Base-by-base conservation (phyloP, 352 stramenopile genomes). In the Phytophthora chlamydospora region DNA sequence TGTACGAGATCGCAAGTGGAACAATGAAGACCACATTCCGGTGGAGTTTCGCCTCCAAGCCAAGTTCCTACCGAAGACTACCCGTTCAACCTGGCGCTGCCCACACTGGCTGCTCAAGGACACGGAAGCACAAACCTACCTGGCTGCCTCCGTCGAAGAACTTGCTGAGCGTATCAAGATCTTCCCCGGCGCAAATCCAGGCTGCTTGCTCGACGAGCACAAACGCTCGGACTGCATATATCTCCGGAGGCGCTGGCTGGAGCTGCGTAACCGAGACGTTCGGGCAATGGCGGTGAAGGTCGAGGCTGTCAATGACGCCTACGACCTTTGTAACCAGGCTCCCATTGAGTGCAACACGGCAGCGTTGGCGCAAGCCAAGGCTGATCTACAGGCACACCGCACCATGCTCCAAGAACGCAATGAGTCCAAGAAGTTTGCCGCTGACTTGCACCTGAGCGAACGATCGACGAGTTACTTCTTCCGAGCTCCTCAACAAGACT, bases 141-240 rank as follows among this genome's bases (percentile, higher is more conserved):
- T 65, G 6, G 12, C 8, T 4, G 6, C 6, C 6, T 61, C 49
- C 1, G 62, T 34, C 6, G 16, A 48, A 12, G 8, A 5, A 0
- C 32, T 71, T 3, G 32, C 36, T 7, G 8, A 27, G 0, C 42
- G 41, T 0, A 43, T 71, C 7, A 41, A 46, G 42, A 27, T 44
- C 0, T 71, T 66, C 19, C 32, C 31, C 9, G 62, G 16, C 5
- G 11, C 49, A 0, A 71, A 71, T 14, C 55, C 55, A 5, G 55
- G 49, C 0, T 71, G 48, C 32, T 32, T 62, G 0, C 33, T 66
- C 1, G 55, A 71, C 13, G 55, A 62, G 13, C 55, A 62, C 39
- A 66, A 71, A 9, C 48, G 62, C 3, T 1, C 36, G 0, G 55
- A 51, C 19, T 59, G 55, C 38, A 62, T 71, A 14, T 58, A 71